These are phyloP conservation scores for Trichoderma lentiforme DNA, from an alignment of 2,329 filamentous ascomycete genomes.

Conservation along the genomic window DNA sequence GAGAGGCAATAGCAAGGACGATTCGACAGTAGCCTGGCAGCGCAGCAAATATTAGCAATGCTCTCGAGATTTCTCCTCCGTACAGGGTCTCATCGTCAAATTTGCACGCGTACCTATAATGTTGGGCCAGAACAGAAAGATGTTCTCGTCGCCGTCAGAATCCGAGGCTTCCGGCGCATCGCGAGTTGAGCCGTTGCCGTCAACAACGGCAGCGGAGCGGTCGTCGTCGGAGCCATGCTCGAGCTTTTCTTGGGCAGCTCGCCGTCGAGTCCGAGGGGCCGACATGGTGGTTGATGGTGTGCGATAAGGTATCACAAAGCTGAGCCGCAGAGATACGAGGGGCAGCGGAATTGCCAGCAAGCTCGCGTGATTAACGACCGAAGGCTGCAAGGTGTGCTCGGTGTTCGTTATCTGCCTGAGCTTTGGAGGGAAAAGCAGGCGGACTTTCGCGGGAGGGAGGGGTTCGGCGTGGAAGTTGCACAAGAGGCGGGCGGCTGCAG, in stretches of 20 bases:
- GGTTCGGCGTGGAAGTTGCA: not conserved
- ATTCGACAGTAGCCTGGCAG: constrained; percentile 71
- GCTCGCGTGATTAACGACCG: constrained; percentile 15
- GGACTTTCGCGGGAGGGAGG: not conserved
- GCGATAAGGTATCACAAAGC: not conserved
- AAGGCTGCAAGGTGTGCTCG: not conserved
- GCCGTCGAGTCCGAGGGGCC: constrained; percentile 38
- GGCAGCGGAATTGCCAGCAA: not conserved
- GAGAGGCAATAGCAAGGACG: constrained; percentile 78
- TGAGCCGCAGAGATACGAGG: constrained; percentile 11
- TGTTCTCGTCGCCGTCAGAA: constrained; percentile 59
- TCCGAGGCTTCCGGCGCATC: constrained; percentile 35
- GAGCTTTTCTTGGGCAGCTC: constrained; percentile 34
- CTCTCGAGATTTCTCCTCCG: too few species aligned
- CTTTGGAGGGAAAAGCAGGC: not conserved
- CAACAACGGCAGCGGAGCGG: constrained; percentile 32
- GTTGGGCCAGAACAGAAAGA: constrained; percentile 79
- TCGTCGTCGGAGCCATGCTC: constrained; percentile 30
- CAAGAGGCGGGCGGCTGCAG: not conserved
- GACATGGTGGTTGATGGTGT: constrained; percentile 32
- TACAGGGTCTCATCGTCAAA: not conserved
- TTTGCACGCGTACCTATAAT: constrained; percentile 62
- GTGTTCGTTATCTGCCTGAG: not conserved
- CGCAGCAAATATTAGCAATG: not conserved
- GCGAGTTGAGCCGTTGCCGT: constrained; percentile 45